Conservation (phyloP, 257 asterid genomes). For the Nicotiana obtusifolia region DNA sequence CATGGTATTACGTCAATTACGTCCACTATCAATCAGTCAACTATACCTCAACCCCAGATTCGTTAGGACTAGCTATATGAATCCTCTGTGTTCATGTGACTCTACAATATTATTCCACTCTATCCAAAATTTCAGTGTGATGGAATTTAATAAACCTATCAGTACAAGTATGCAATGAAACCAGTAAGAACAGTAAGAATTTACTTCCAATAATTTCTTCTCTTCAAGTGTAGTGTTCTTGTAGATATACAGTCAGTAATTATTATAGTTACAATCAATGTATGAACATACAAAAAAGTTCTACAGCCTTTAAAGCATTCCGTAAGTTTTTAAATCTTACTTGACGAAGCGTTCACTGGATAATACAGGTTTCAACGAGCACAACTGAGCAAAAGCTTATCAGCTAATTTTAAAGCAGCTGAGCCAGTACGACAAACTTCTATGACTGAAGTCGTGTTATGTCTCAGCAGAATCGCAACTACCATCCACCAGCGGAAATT, state of each 20-base stretch:
- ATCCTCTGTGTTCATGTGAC: not conserved
- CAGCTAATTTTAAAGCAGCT: constrained; percentile 14
- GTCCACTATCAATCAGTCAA: not conserved
- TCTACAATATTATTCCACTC: not conserved
- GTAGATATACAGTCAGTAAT: not conserved
- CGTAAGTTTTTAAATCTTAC: not conserved
- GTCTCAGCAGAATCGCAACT: not conserved
- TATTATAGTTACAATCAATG: not conserved
- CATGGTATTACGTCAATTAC: not conserved
- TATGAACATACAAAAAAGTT: not conserved
- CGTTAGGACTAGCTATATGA: not conserved
- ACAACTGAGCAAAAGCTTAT: constrained; percentile 32
- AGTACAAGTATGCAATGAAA: not conserved
- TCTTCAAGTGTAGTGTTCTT: not conserved
- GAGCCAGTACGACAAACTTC: not conserved
- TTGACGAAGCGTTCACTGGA: not conserved
- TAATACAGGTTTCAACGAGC: constrained; percentile 32
- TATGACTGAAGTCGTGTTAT: not conserved
- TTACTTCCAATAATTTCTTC: not conserved
- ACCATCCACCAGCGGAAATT: not conserved
- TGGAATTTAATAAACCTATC: not conserved
- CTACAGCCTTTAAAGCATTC: not conserved
- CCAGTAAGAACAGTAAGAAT: not conserved
- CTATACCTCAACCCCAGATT: not conserved
- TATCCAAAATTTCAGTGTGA: not conserved